Conservation (phyloP, 2,329 filamentous ascomycete genomes). For the Apiospora aurea region DNA sequence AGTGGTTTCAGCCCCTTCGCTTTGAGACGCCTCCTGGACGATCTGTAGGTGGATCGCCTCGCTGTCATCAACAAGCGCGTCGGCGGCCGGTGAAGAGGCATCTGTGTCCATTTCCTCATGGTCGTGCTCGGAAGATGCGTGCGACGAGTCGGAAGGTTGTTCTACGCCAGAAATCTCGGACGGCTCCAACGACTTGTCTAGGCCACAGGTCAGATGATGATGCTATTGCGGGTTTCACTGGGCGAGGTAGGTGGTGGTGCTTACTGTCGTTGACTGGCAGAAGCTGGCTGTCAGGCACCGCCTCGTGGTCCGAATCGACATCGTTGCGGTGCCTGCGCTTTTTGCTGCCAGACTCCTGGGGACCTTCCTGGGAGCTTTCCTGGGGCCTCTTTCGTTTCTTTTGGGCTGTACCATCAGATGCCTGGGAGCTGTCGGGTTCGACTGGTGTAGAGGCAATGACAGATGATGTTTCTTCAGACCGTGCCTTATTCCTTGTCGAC, state of each 20-base stretch:
- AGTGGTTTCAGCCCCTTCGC: constrained; percentile 32
- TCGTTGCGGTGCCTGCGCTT: constrained; percentile 35
- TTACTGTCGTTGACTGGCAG: constrained; percentile 28
- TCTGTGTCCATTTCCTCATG: constrained; percentile 30
- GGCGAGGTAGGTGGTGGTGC: constrained; percentile 11
- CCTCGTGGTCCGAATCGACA: constrained; percentile 29
- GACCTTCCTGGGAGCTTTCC: constrained; percentile 35
- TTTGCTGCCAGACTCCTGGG: constrained; percentile 35
- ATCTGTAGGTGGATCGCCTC: constrained; percentile 42
- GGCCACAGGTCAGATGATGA: constrained; percentile 28
- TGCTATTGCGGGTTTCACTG: constrained; percentile 24
- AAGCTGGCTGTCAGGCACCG: constrained; percentile 33
- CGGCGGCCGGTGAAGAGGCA: constrained; percentile 25
- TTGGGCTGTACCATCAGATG: constrained; percentile 34
- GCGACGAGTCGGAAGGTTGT: constrained; percentile 26
- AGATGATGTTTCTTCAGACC: constrained; percentile 19
- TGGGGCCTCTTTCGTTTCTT: constrained; percentile 39
- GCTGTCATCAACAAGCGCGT: constrained; percentile 36
- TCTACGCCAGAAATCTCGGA: constrained; percentile 28
- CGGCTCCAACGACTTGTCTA: constrained; percentile 28
- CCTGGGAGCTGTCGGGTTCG: constrained; percentile 31
- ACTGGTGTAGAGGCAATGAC: constrained; percentile 25
- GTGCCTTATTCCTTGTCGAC: constrained; percentile 28
- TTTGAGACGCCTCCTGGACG: constrained; percentile 42
- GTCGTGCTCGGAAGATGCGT: constrained; percentile 24